Percentiles rank a stretch among this genome's conserved stretches.
phyloP scores from a whole-genome alignment of 148 eudicot genomes.

The Rhododendron griersonianum region DNA sequence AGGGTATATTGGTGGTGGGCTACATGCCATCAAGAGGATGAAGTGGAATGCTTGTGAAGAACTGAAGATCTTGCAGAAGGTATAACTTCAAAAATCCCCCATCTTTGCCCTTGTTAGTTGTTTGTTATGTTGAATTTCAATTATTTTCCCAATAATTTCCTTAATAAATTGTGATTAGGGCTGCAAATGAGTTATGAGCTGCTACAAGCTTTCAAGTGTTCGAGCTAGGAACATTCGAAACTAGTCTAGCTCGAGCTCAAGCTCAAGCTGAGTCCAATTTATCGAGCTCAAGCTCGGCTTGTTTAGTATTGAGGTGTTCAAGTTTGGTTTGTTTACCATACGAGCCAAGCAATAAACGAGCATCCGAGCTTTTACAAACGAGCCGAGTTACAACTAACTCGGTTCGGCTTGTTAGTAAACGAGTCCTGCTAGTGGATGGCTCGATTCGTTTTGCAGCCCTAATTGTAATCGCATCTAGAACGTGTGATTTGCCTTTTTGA shows the following conservation, averaged over 20 bases:
- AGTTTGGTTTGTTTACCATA: too few species aligned
- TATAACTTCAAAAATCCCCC: constrained; percentile 11
- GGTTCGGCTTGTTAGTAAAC: not conserved
- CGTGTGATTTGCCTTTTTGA: too few species aligned
- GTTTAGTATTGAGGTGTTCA: too few species aligned
- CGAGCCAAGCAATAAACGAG: not conserved
- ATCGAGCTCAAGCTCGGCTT: too few species aligned
- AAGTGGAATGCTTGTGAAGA: constrained; percentile 97
- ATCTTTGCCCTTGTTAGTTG: not conserved
- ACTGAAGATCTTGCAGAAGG: constrained; percentile 93
- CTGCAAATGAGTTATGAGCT: too few species aligned
- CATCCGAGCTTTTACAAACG: too few species aligned
- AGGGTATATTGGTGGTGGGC: constrained; percentile 60
- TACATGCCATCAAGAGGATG: constrained; percentile 89
- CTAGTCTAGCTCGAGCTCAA: too few species aligned
- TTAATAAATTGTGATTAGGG: not conserved
- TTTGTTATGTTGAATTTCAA: not conserved
- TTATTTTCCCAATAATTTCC: not conserved
- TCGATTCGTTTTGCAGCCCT: not conserved
- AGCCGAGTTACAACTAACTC: not conserved
- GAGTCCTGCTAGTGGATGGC: too few species aligned
- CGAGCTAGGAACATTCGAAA: too few species aligned
- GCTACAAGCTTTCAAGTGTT: too few species aligned
- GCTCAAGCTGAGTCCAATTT: too few species aligned
- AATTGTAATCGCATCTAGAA: not conserved